A percentile compares a stretch with the other conserved stretches of the same genome.
Conservation (phyloP, 73 alveolate species). For the Uronychia binucleata region DNA sequence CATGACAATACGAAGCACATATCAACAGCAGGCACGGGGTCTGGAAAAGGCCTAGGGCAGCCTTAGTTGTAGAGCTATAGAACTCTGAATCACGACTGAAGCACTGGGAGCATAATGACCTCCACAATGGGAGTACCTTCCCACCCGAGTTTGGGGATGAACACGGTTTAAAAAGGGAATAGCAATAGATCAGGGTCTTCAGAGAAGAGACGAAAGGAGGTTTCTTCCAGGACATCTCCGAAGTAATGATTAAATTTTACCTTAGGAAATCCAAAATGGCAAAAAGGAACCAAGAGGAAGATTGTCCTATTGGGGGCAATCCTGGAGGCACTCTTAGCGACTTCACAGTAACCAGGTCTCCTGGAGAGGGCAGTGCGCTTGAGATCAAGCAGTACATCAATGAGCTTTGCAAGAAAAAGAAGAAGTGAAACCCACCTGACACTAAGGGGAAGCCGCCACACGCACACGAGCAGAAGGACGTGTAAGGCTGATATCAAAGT, state of each 20-base stretch:
- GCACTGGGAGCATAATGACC: neutral
- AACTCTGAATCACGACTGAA: neutral
- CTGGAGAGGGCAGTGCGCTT: neutral
- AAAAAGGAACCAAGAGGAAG: neutral
- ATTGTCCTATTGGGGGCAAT: neutral
- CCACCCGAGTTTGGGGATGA: neutral
- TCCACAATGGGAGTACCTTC: neutral
- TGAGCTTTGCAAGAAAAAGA: neutral
- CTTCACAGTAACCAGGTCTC: neutral
- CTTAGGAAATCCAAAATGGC: neutral
- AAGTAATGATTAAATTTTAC: neutral
- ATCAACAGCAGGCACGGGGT: neutral
- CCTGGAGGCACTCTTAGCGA: neutral
- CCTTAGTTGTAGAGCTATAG: neutral
- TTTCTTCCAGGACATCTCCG: neutral
- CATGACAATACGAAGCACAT: neutral
- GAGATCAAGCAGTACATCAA: neutral
- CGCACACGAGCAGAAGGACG: neutral
- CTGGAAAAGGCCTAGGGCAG: neutral
- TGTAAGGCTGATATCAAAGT: neutral
- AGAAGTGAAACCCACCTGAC: neutral
- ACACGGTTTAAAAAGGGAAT: neutral
- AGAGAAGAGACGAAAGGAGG: neutral
- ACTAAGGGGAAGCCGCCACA: neutral
- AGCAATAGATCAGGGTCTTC: too few species aligned